These are phyloP conservation scores for Fomitopsis pinicola DNA, from an alignment of 1,284 basidiomycete genomes.

Conservation along the genomic window DNA sequence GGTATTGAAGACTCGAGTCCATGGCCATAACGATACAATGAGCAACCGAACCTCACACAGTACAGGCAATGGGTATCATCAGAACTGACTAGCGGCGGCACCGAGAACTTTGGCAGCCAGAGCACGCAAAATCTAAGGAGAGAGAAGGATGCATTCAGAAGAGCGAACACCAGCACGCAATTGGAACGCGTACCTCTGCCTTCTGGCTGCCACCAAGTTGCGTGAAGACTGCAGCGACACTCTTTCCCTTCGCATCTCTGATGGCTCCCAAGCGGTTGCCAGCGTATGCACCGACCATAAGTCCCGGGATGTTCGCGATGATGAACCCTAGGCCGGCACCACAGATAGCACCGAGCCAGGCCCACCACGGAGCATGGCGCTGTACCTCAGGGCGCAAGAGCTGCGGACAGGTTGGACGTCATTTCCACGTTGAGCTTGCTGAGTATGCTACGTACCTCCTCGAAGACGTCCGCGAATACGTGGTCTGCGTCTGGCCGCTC, in stretches of 20 bases:
- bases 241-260: constrained; percentile 90
- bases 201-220: constrained; percentile 78
- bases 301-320: constrained; percentile 82
- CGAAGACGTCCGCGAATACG: constrained; percentile 87
- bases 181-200: constrained; percentile 62
- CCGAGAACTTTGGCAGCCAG: constrained; percentile 90
- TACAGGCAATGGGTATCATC: not conserved
- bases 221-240: constrained; percentile 87
- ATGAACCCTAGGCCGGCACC: constrained; percentile 80
- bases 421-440: no score
- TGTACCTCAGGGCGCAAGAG: constrained; percentile 77
- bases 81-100: constrained; percentile 36
- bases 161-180: not conserved
- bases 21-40: not conserved
- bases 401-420: constrained; percentile 27
- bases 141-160: not conserved
- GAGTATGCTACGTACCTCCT: constrained; percentile 54
- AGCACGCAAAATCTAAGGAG: constrained; percentile 73
- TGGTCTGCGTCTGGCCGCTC: constrained; percentile 73
- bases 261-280: constrained; percentile 86
- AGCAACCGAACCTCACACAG: not conserved
- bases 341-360: constrained; percentile 70
- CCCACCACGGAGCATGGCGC: constrained; percentile 67
- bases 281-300: constrained; percentile 74
- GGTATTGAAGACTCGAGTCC: not conserved